Evolutionary conservation across 2,329 filamentous ascomycete genomes (phyloP).

Genomic region (Pestalotiopsis sp.): DNA sequence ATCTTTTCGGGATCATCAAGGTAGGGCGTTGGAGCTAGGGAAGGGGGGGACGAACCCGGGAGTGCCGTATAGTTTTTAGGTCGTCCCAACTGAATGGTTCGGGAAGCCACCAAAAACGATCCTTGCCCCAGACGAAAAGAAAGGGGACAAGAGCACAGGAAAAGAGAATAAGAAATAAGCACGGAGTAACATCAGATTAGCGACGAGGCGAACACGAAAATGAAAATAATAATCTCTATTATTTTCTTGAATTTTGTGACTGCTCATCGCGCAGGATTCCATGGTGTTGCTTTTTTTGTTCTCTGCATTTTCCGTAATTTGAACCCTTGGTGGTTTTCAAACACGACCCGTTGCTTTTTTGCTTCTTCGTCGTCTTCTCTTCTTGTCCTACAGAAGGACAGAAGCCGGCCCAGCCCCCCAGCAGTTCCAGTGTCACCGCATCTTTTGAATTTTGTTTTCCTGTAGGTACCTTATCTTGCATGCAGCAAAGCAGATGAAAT

Average conservation of each 20-base stretch:
- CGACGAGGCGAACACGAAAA: neutral
- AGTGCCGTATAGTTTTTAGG: conserved; percentile 7
- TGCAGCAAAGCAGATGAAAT: neutral
- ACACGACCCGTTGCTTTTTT: neutral
- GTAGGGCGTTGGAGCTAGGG: neutral
- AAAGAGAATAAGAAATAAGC: neutral
- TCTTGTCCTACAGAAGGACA: neutral
- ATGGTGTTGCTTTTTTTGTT: neutral
- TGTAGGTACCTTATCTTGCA: neutral
- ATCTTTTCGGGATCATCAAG: neutral
- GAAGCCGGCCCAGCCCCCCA: neutral
- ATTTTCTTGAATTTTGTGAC: neutral
- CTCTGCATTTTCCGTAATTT: neutral
- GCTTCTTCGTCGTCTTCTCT: neutral
- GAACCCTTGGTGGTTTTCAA: neutral
- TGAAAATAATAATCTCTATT: neutral
- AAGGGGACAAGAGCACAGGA: neutral
- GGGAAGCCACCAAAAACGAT: conserved; percentile 7
- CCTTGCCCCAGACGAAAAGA: neutral
- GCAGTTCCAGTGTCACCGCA: neutral
- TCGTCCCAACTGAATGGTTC: conserved; percentile 13
- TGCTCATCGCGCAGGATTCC: neutral
- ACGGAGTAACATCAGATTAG: neutral
- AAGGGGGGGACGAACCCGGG: neutral
- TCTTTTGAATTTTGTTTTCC: neutral